Percentiles rank a stretch among this genome's conserved stretches.
phyloP scores from a whole-genome alignment of 2,329 filamentous ascomycete genomes.

The Chaetomiaceae sp. region DNA sequence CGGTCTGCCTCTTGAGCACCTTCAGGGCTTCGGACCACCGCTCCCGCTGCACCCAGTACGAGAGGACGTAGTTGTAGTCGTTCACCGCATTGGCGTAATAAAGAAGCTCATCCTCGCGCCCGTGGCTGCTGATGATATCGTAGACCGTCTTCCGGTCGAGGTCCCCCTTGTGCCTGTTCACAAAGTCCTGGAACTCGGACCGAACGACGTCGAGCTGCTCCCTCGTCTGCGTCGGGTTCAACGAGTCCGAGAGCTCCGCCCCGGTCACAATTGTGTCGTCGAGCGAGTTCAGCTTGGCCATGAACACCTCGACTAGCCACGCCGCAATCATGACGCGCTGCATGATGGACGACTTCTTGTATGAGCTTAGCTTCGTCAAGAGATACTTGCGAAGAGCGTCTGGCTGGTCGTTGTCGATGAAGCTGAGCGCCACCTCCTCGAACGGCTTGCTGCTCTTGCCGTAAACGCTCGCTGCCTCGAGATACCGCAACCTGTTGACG shows the following conservation, averaged over 20 bases:
- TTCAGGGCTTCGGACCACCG: constrained; percentile 82
- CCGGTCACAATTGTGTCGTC: constrained; percentile 92
- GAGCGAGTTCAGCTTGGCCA: constrained; percentile 91
- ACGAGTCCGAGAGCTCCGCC: constrained; percentile 69
- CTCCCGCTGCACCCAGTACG: constrained; percentile 96
- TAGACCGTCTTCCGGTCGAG: constrained; percentile 90
- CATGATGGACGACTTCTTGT: constrained; percentile 83
- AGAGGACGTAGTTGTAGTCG: constrained; percentile 90
- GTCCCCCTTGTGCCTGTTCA: constrained; percentile 77
- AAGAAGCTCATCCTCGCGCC: constrained; percentile 84
- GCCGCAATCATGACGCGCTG: constrained; percentile 92
- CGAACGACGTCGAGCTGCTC: constrained; percentile 66
- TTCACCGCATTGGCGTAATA: constrained; percentile 85
- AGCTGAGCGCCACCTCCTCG: constrained; percentile 85
- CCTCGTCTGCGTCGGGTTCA: constrained; percentile 65
- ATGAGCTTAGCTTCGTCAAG: constrained; percentile 71
- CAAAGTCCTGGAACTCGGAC: constrained; percentile 83
- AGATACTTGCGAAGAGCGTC: constrained; percentile 90
- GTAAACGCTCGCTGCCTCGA: constrained; percentile 84
- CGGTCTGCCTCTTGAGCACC: constrained; percentile 88
- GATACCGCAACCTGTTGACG: constrained; percentile 72
- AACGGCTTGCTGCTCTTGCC: constrained; percentile 96
- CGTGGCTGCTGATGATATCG: constrained; percentile 93
- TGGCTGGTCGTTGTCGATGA: constrained; percentile 85
- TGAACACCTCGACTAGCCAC: constrained; percentile 94